A percentile compares a stretch with the other conserved stretches of the same genome.
These are phyloP conservation scores for Arthrobotrys sinensis DNA, from an alignment of 2,329 filamentous ascomycete genomes.

Conservation along the genomic window DNA sequence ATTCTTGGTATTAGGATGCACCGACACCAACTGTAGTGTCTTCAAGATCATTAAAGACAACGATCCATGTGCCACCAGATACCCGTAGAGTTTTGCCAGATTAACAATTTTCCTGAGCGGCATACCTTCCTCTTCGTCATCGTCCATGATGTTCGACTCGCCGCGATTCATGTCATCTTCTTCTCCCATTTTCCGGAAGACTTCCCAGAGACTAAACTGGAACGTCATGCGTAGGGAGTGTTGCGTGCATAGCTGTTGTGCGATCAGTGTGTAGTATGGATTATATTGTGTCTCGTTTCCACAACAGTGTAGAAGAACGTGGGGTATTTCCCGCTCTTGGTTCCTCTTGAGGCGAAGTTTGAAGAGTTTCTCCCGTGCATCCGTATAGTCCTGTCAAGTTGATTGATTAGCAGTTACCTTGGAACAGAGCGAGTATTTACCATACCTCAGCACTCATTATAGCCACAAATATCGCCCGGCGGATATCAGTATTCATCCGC, in stretches of 20 bases:
- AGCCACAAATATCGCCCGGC: conserved; percentile 91
- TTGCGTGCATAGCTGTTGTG: conserved; percentile 81
- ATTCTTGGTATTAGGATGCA: conserved; percentile 81
- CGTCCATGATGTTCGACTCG: conserved; percentile 73
- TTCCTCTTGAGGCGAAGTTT: conserved; percentile 89
- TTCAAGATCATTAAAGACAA: conserved; percentile 72
- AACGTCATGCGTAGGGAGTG: conserved; percentile 85
- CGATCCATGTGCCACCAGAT: conserved; percentile 74
- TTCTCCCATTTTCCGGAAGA: conserved; percentile 89
- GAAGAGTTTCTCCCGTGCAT: conserved; percentile 83
- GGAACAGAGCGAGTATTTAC: neutral
- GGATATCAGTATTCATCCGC: conserved; percentile 87
- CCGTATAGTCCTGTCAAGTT: conserved; percentile 81
- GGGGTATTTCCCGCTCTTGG: conserved; percentile 87
- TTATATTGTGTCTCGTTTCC: conserved; percentile 89
- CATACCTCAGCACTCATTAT: conserved; percentile 73
- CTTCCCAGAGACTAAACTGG: conserved; percentile 86
- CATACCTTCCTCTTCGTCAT: conserved; percentile 69
- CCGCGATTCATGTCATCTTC: conserved; percentile 77
- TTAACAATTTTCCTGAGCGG: conserved; percentile 76
- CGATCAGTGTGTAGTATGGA: conserved; percentile 91
- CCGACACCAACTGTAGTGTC: conserved; percentile 82
- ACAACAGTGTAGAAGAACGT: conserved; percentile 88
- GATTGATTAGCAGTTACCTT: neutral
- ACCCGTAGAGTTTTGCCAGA: conserved; percentile 77